Conservation (phyloP, 2,329 filamentous ascomycete genomes). For the Aspergillus sp. region DNA sequence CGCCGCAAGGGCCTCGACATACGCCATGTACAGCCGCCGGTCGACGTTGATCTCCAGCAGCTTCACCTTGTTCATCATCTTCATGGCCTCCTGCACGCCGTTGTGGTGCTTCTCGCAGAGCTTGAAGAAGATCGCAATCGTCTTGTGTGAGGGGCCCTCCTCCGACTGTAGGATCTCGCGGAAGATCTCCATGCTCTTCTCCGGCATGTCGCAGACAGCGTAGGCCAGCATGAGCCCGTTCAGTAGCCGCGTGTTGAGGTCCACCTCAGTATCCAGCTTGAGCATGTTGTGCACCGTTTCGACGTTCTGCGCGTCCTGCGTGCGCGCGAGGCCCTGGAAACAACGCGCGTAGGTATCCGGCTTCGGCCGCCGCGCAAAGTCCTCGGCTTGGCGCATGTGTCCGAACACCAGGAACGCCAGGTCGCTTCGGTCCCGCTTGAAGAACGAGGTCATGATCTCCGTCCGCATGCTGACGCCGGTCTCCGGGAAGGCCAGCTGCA, state of each 20-base stretch:
- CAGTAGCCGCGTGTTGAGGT: slow-evolving; percentile 71
- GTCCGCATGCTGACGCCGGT: slow-evolving; percentile 66
- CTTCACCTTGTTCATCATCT: slow-evolving; percentile 57
- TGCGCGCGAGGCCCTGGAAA: slow-evolving; percentile 70
- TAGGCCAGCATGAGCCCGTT: slow-evolving; percentile 90
- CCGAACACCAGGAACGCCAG: slow-evolving; percentile 86
- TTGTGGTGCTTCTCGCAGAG: slow-evolving; percentile 63
- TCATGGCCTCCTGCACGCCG: slow-evolving; percentile 48
- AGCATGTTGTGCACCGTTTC: slow-evolving; percentile 86
- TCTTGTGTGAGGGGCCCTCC: slow-evolving; percentile 84
- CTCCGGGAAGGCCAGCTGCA: slow-evolving; percentile 59
- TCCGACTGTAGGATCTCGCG: slow-evolving; percentile 73
- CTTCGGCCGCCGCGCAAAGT: slow-evolving; percentile 63
- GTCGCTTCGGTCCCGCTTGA: slow-evolving; percentile 71
- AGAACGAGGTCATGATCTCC: slow-evolving; percentile 78
- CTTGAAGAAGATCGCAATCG: slow-evolving; percentile 76
- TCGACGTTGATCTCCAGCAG: slow-evolving; percentile 78
- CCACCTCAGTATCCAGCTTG: slow-evolving; percentile 82
- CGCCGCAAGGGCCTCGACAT: slow-evolving; percentile 72
- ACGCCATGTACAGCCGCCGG: slow-evolving; percentile 69
- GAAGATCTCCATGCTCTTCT: slow-evolving; percentile 76
- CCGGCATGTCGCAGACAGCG: slow-evolving; percentile 64
- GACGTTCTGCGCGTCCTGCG: slow-evolving; percentile 62
- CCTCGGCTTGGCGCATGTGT: slow-evolving; percentile 82
- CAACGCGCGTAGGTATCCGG: slow-evolving; percentile 73